Base-by-base conservation (phyloP, 208 protist genomes). In the Leishmania braziliensis region DNA sequence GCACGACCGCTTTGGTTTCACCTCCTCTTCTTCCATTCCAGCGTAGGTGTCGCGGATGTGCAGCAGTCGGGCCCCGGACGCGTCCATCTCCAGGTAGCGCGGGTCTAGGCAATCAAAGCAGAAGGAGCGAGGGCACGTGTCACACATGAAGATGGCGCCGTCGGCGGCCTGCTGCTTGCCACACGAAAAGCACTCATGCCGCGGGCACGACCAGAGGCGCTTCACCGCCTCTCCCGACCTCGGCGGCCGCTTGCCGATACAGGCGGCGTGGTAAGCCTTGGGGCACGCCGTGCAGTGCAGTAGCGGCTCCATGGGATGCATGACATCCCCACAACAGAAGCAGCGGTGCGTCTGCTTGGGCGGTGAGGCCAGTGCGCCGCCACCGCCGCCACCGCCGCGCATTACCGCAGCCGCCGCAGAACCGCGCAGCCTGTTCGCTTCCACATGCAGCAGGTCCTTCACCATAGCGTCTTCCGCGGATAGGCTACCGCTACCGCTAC, bases 81-180 rank as follows among this genome's bases (percentile, higher is more conserved):
- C 88, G 76, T 92, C 89, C 70, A 98, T 90, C 46, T 88, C 91
- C 54, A 97, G 84, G 79, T 96, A 96, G 14, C 89, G 87, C 46
- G 90, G 81, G 69, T 95, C 90, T 0, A 98, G 84, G 79, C 95
- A 98, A 84, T 96, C 95, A 81, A 96, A 96, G 88, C 95, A 98
- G 85, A 92, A 95, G 10, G 95, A 86, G 6, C 88, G 80, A 10
- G 93, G 90, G 82, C 95, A 98, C 72, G 84, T 82, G 33, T 79
- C 85, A 79, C 95, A 98, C 92, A 96, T 90, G 75, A 98, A 98
- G 65, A 96, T 88, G 54, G 93, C 93, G 4, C 93, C 93, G 58
- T 96, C 95, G 12, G 86, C 86, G 0, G 58, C 60, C 66, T 93
- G 85, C 71, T 79, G 62, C 82, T 95, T 96, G 36, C 86, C 90